Conservation (phyloP, 805 yeast species). For the Candida argentea region DNA sequence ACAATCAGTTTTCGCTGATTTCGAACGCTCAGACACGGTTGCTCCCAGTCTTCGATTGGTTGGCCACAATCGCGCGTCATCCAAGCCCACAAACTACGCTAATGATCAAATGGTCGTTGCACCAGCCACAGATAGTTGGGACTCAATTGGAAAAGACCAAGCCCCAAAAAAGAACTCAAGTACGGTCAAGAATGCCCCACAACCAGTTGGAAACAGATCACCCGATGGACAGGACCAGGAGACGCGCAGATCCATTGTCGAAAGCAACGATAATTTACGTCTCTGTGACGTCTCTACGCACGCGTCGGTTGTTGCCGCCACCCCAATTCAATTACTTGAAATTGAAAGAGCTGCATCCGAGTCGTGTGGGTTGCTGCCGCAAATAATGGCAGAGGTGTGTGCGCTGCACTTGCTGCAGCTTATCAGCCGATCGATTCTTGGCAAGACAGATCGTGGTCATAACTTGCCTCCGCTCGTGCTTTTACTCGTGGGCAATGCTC, state of each 20-base stretch:
- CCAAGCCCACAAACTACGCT: slow-evolving; percentile 38
- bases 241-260: slow-evolving; percentile 1
- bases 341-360: slow-evolving; percentile 53
- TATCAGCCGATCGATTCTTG: slow-evolving; percentile 46
- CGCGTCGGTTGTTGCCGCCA: slow-evolving; percentile 46
- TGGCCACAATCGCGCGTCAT: slow-evolving; percentile 52
- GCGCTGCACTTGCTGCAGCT: slow-evolving; percentile 56
- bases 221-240: slow-evolving; percentile 1
- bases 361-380: slow-evolving; percentile 37
- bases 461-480: slow-evolving; percentile 74
- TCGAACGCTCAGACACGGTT: slow-evolving; percentile 52
- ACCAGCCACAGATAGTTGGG: slow-evolving; percentile 42
- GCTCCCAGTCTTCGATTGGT: slow-evolving; percentile 58
- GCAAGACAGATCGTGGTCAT: slow-evolving; percentile 64
- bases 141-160: slow-evolving; percentile 21
- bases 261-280: slow-evolving; percentile 7
- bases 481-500: slow-evolving; percentile 60
- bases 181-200: slow-evolving; percentile 1
- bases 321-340: slow-evolving; percentile 72
- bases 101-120: slow-evolving; percentile 69
- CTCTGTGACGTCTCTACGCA: slow-evolving; percentile 12
- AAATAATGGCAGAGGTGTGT: slow-evolving; percentile 50
- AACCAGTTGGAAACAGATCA: slow-evolving; percentile 5
- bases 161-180: slow-evolving; percentile 9
- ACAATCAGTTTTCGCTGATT: slow-evolving; percentile 64